Base-by-base conservation (phyloP, 2,329 filamentous ascomycete genomes). In the Cladophialophora carrionii region DNA sequence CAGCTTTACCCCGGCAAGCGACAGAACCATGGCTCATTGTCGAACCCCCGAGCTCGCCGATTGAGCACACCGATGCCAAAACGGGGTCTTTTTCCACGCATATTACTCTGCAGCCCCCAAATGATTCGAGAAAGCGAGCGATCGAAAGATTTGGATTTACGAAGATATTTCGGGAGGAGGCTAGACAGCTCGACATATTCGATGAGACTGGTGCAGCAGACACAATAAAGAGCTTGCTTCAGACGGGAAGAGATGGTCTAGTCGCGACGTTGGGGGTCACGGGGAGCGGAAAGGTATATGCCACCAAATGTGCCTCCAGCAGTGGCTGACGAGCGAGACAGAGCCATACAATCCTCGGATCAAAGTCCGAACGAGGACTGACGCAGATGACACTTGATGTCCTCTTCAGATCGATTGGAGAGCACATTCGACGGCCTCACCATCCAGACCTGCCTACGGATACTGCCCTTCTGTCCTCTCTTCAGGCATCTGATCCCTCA, bases 131-230 rank as follows among this genome's bases (percentile, higher is more conserved):
- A 63, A 91, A 94, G 71, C 87, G 93, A 53, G 92, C 93, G 0
- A 87, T 97, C 41, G 95, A 99, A 77, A 92, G 90, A 75, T 99
- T 98, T 75, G 91, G 89, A 1, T 99, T 99, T 74, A 99, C 95
- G 0, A 87, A 87, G 68, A 92, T 99, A 0, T 97, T 98, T 72
- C 90, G 96, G 72, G 93, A 98, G 74, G 84, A 90, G 72, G 88
- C 92, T 1, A 86, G 85, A 6, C 95, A 99, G 75, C 81, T 95
- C 31, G 92, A 97, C 73, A 79, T 99, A 9, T 97, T 99, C 74
- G 85, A 91, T 70, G 88, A 88, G 73, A 91, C 90, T 0, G 89
- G 89, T 26, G 65, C 65, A 5, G 68, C 65, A 12, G 70, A 72
- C 20, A 69, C 64, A 43, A 86, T 96, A 52, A 88, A 94, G 72